A percentile compares a stretch with the other conserved stretches of the same genome.
Evolutionary conservation across 352 stramenopile species (phyloP).

Genomic region (Globisporangium orthogonon): DNA sequence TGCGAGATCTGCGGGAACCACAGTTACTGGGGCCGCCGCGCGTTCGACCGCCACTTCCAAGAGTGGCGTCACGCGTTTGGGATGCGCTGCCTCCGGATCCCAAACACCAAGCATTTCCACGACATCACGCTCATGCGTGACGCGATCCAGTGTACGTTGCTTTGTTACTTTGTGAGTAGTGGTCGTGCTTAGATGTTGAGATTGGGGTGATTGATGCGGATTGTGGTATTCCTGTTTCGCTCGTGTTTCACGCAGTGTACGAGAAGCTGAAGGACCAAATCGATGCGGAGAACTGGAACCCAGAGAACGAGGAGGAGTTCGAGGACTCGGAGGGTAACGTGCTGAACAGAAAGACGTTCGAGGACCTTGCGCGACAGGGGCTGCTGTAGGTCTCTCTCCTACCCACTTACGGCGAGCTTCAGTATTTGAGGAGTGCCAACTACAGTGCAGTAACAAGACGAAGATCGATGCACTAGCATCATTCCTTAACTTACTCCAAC

Average conservation of each 20-base stretch:
- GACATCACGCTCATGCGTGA: constrained; percentile 98
- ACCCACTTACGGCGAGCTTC: no score
- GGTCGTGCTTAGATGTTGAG: constrained; percentile 1
- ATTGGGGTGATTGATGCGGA: background rate
- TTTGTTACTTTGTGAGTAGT: constrained; percentile 3
- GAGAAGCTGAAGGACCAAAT: constrained; percentile 94
- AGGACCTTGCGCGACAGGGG: constrained; percentile 96
- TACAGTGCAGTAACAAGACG: background rate
- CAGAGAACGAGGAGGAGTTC: constrained; percentile 96
- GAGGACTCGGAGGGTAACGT: constrained; percentile 99
- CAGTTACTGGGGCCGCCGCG: constrained; percentile 94
- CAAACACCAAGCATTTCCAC: constrained; percentile 99
- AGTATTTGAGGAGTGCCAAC: no score
- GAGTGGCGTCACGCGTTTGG: constrained; percentile 97
- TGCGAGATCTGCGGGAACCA: constrained; percentile 99
- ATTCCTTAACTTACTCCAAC: background rate
- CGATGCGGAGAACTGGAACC: constrained; percentile 91
- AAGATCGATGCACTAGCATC: background rate
- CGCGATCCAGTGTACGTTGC: constrained; percentile 70
- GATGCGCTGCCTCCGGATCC: constrained; percentile 98
- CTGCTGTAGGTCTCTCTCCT: constrained; percentile 69
- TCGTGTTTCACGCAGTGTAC: constrained; percentile 82
- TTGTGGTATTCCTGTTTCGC: background rate
- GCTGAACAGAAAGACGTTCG: constrained; percentile 95
- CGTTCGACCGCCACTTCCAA: constrained; percentile 98